Evolutionary conservation across 2,329 filamentous ascomycete genomes (phyloP).

Genomic region (Alternaria novae-zelandiae): DNA sequence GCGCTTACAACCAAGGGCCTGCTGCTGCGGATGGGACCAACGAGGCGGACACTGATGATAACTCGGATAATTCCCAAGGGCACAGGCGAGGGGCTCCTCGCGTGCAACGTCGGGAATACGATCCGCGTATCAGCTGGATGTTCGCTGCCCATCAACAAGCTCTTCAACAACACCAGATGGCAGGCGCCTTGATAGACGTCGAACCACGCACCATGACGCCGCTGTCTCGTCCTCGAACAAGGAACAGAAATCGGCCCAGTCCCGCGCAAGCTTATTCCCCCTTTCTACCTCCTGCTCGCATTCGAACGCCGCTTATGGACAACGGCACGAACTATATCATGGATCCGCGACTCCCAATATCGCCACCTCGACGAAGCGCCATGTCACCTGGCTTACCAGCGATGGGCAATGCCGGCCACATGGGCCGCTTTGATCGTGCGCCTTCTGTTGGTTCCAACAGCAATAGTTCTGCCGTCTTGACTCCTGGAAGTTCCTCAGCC

Average conservation of each 20-base stretch:
- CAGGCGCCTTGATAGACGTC: constrained; percentile 43
- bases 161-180: constrained; percentile 43
- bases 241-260: constrained; percentile 48
- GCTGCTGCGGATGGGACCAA: constrained; percentile 29
- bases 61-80: constrained; percentile 49
- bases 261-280: constrained; percentile 46
- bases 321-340: constrained; percentile 32
- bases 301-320: constrained; percentile 45
- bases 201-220: constrained; percentile 49
- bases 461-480: constrained; percentile 37
- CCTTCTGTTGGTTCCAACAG: constrained; percentile 38
- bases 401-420: constrained; percentile 17
- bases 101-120: constrained; percentile 44
- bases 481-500: constrained; percentile 38
- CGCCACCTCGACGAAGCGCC: constrained; percentile 38
- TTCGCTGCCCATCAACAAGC: constrained; percentile 51
- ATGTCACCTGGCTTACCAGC: constrained; percentile 29
- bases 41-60: constrained; percentile 48
- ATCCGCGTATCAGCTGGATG: constrained; percentile 51
- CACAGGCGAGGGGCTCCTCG: constrained; percentile 28
- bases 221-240: constrained; percentile 47
- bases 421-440: constrained; percentile 30
- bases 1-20: constrained; percentile 34
- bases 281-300: constrained; percentile 40
- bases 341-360: constrained; percentile 33